These are phyloP conservation scores for Sporothrix curviconia DNA, from an alignment of 2,329 filamentous ascomycete genomes.

Conservation along the genomic window DNA sequence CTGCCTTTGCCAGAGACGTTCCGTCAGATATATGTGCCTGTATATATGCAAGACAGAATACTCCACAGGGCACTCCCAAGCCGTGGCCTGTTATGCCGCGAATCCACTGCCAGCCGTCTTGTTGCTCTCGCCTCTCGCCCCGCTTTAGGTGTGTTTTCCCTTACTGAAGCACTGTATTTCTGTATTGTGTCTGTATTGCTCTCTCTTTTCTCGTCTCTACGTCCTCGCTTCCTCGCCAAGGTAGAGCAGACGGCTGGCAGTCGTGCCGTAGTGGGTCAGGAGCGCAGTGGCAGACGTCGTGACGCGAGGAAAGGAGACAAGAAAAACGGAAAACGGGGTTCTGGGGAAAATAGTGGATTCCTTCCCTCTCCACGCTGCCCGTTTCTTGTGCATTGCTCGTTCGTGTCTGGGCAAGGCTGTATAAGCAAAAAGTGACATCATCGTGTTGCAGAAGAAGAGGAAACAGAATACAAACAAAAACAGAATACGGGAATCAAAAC, in stretches of 20 bases:
- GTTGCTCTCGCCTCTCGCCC: background rate
- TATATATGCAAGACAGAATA: too few species aligned
- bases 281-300: background rate
- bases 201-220: background rate
- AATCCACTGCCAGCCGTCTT: background rate
- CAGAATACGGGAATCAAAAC: too few species aligned
- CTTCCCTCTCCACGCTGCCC: background rate
- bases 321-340: background rate
- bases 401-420: too few species aligned
- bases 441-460: too few species aligned
- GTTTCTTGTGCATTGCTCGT: background rate
- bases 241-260: background rate
- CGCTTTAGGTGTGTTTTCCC: too few species aligned
- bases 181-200: background rate
- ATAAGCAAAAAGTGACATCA: background rate
- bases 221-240: background rate
- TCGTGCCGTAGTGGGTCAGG: conserved; percentile 5
- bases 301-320: background rate
- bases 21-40: too few species aligned
- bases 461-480: too few species aligned
- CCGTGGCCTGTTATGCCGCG: background rate
- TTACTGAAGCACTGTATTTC: background rate
- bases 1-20: background rate
- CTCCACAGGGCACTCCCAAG: too few species aligned
- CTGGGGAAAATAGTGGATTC: background rate